phyloP scores from a whole-genome alignment of 495 filamentous ascomycete genomes.

The Xylaria curta region DNA sequence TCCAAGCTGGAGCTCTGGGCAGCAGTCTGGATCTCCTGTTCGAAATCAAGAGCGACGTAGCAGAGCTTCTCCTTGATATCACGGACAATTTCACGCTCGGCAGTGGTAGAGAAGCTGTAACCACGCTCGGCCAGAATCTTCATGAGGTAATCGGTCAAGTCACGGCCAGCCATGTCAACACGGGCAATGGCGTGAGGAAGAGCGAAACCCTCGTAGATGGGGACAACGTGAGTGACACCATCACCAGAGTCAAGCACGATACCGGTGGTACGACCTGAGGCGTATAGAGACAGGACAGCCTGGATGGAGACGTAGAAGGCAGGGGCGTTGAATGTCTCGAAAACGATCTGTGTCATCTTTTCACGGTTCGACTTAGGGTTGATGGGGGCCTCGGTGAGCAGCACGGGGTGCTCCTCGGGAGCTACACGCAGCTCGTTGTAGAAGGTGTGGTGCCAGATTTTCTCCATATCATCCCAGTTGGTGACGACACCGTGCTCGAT shows the following conservation, averaged over 20 bases:
- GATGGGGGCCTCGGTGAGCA: constrained; percentile 98
- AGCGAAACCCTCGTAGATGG: constrained; percentile 99
- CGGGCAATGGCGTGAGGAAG: constrained; percentile 99
- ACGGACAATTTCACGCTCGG: constrained; percentile 99
- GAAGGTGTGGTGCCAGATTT: constrained; percentile 99
- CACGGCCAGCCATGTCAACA: constrained; percentile 99
- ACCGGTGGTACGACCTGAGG: constrained; percentile 99
- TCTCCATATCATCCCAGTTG: constrained; percentile 99
- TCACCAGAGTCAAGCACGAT: constrained; percentile 99
- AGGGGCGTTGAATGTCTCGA: constrained; percentile 99
- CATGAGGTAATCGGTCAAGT: constrained; percentile 99
- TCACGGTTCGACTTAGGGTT: constrained; percentile 99
- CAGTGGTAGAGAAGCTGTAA: constrained; percentile 99
- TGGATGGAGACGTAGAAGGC: constrained; percentile 99
- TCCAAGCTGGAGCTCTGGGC: constrained; percentile 95
- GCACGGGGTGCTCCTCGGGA: constrained; percentile 99
- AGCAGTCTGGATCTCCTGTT: constrained; percentile 99
- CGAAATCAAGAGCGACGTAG: constrained; percentile 99
- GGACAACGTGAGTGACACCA: constrained; percentile 99
- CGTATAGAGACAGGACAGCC: constrained; percentile 98
- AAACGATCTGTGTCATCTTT: constrained; percentile 99
- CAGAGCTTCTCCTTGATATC: constrained; percentile 99
- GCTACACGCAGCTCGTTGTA: constrained; percentile 99
- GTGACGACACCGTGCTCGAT: constrained; percentile 99
- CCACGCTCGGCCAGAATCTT: constrained; percentile 99